These are phyloP conservation scores for Cystobasidium slooffiae DNA, from an alignment of 1,284 basidiomycete genomes.

Conservation along the genomic window DNA sequence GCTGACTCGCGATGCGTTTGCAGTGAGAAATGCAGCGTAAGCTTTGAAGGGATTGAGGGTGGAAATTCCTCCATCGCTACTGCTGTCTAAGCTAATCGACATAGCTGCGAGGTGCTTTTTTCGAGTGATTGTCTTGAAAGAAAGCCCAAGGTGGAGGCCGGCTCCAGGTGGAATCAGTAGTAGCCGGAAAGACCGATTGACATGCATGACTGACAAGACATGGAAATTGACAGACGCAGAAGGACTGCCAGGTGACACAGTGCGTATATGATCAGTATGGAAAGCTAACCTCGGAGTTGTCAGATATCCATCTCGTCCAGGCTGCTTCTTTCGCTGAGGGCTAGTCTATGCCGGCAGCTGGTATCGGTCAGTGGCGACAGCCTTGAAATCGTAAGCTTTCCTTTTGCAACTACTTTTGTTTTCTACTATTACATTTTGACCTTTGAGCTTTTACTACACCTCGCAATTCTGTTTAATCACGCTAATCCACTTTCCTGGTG, in stretches of 20 bases:
- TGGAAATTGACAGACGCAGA: background rate
- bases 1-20: conserved; percentile 51
- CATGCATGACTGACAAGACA: background rate
- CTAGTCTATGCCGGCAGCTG: too few relatives aligned
- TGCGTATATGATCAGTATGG: too few relatives aligned
- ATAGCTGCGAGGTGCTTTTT: background rate
- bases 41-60: conserved; percentile 31
- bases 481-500: conserved; percentile 39
- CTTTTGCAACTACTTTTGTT: background rate
- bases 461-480: background rate
- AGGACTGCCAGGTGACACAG: background rate
- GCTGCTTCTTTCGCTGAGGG: too few relatives aligned
- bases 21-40: conserved; percentile 46
- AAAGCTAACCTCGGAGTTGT: too few relatives aligned
- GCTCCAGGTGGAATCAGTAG: conserved; percentile 4
- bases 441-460: background rate
- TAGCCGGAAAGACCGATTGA: background rate
- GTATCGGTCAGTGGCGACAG: too few relatives aligned
- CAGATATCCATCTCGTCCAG: too few relatives aligned
- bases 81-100: background rate
- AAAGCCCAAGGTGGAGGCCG: background rate
- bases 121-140: background rate
- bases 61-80: background rate
- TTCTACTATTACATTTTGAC: conserved; percentile 5
- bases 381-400: too few relatives aligned